Conservation (phyloP, 108 stramenopile genomes). For the Cyclotella cryptica region DNA sequence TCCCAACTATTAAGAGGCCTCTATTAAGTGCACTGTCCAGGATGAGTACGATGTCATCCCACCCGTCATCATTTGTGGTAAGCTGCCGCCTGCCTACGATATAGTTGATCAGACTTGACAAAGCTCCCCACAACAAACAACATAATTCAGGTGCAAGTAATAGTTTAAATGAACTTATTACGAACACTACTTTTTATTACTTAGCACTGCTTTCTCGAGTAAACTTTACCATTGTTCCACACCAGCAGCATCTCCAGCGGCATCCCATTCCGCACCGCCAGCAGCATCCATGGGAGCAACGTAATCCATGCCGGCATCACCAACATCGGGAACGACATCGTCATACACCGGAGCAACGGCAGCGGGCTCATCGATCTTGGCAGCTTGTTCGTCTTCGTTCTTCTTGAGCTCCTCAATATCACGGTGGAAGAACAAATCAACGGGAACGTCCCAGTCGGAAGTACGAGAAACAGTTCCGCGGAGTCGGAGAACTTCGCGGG, state of each 20-base stretch:
- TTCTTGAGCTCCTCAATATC: constrained; percentile 99
- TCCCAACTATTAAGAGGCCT: too few species aligned
- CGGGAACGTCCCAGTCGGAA: constrained; percentile 96
- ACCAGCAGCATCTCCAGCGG: constrained; percentile 57
- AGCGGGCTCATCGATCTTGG: constrained; percentile 86
- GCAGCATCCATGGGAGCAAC: constrained; percentile 43
- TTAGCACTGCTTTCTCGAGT: too few species aligned
- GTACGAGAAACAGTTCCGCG: constrained; percentile 95
- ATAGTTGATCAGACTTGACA: too few species aligned
- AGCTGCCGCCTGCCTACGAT: too few species aligned
- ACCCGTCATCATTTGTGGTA: too few species aligned
- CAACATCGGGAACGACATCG: constrained; percentile 55
- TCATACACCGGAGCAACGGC: constrained; percentile 67
- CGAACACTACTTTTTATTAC: too few species aligned
- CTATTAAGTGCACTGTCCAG: too few species aligned
- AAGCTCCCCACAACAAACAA: too few species aligned
- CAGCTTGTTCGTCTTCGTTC: constrained; percentile 93
- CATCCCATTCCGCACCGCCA: constrained; percentile 48
- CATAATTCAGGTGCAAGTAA: too few species aligned
- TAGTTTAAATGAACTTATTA: too few species aligned
- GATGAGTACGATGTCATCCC: too few species aligned
- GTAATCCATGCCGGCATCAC: constrained; percentile 26
- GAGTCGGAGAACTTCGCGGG: constrained; percentile 97
- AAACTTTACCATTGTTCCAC: constrained; percentile 40
- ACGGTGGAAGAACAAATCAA: constrained; percentile 99